Evolutionary conservation across 768 basidiomycete genomes (phyloP), one percentile per base, ranked within the genome.

Genomic region (Phanerochaete sordida): DNA sequence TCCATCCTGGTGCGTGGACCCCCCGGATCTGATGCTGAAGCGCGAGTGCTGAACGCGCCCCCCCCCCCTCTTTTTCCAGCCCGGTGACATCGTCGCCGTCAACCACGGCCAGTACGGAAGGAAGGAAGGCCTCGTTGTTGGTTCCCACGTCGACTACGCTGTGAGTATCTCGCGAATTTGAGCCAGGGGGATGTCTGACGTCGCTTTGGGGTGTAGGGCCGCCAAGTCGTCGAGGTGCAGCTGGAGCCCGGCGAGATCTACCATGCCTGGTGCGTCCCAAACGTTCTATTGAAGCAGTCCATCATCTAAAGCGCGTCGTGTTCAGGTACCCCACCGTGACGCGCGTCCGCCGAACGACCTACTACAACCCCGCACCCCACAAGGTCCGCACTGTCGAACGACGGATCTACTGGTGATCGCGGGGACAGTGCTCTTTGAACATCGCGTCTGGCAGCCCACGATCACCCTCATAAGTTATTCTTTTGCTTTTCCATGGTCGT

Each of bases 61-160:
- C 13, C 8, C 13, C 7, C 6, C 33, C 33, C 13, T 9, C 33
- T 28, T 21, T 19, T 19, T 35, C 13, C 58, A 91, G 88, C 83
- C 90, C 56, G 91, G 91, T 62, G 91, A 93, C 72, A 79, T 92
- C 69, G 91, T 93, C 73, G 79, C 88, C 58, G 86, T 93, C 68
- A 80, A 84, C 67, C 81, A 90, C 68, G 83, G 83, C 39, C 55
- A 73, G 30, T 79, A 80, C 60, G 88, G 87, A 66, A 79, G 82
- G 63, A 83, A 80, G 68, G 91, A 95, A 70, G 92, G 93, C 54
- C 81, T 93, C 59, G 91, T 93, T 64, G 76, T 92, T 37, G 89
- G 90, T 43, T 82, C 88, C 33, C 85, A 89, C 75, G 66, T 82
- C 59, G 91, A 93, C 81, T 76, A 79, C 64, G 73, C 79, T 56